Evolutionary conservation across 768 basidiomycete species (phyloP), one percentile per base, ranked within the genome.

Genomic region (Leucosporidium yakuticum): DNA sequence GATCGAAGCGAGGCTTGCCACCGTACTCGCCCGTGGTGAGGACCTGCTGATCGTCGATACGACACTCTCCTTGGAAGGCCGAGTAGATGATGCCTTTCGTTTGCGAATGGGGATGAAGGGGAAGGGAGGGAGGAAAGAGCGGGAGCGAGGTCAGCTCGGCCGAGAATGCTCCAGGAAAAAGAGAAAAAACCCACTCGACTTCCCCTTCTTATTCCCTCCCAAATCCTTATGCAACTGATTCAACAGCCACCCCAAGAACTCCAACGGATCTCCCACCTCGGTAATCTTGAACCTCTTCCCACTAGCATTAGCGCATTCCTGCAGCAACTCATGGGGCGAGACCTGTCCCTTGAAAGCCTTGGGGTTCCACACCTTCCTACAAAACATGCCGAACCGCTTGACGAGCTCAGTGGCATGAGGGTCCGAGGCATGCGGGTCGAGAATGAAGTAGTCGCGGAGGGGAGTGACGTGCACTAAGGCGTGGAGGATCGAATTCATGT

Each of bases 271-370:
- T 1, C 96, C 96, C 80, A 93, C 91, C 76, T 89, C 83, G 76
- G 95, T 94, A 72, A 97, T 83, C 69, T 90, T 87, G 80, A 94
- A 98, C 80, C 91, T 92, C 21, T 91, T 93, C 56, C 81, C 84
- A 75, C 91, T 94, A 59, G 88, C 88, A 71, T 91, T 84, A 73
- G 88, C 88, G 64, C 98, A 94, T 80, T 98, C 96, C 79, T 99
- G 96, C 64, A 99, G 80, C 78, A 98, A 93, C 78, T 99, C 96
- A 78, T 99, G 96, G n/a, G 96, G 96, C 73, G 88, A 90, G 74
- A 97, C 93, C 83, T 99, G 96, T 68, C 89, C 88, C 79, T 99
- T 99, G 85, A 99, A 99, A 64, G 95, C 80, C 60, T 87, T 83
- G 14, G 94, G 91, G 79, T 96, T 98, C 96, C 96, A 99, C 49